A percentile compares a stretch with the other conserved stretches of the same genome.
phyloP scores from a whole-genome alignment of 768 basidiomycete species.

The Psilocybe cubensis region DNA sequence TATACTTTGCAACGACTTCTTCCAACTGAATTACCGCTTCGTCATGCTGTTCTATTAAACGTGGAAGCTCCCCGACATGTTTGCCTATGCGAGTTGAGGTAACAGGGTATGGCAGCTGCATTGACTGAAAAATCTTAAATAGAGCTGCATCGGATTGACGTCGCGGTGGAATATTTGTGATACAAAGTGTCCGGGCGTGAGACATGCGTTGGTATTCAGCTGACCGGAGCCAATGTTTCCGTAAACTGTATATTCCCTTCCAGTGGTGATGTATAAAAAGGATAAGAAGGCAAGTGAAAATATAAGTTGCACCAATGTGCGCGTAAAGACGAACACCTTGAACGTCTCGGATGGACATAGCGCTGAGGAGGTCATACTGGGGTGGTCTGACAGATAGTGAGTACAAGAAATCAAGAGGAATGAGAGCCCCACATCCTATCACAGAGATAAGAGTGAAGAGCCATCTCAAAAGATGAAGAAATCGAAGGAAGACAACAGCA shows the following conservation, averaged over 20 bases:
- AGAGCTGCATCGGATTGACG: slow-evolving; percentile 76
- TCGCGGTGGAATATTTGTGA: slow-evolving; percentile 68
- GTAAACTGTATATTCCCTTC: slow-evolving; percentile 67
- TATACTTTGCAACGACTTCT: slow-evolving; percentile 70
- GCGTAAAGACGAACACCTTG: slow-evolving; percentile 63
- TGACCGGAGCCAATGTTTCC: slow-evolving; percentile 74
- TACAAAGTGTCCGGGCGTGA: slow-evolving; percentile 79
- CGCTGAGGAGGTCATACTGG: slow-evolving; percentile 51
- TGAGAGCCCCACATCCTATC: slow-evolving; percentile 62
- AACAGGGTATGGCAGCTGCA: slow-evolving; percentile 70
- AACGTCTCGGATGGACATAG: slow-evolving; percentile 76
- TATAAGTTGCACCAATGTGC: slow-evolving; percentile 72
- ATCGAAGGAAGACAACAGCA: slow-evolving; percentile 81
- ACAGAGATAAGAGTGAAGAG: slow-evolving; percentile 58
- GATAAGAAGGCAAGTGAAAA: slow-evolving; percentile 63
- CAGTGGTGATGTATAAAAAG: slow-evolving; percentile 65
- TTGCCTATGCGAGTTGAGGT: slow-evolving; percentile 76
- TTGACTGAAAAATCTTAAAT: slow-evolving; percentile 54
- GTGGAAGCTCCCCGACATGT: slow-evolving; percentile 72
- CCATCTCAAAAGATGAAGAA: slow-evolving; percentile 73
- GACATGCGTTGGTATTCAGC: slow-evolving; percentile 76
- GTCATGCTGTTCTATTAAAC: slow-evolving; percentile 79
- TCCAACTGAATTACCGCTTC: slow-evolving; percentile 78
- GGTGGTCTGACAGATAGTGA: slow-evolving; percentile 44
- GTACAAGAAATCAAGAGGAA: slow-evolving; percentile 77